A percentile compares a stretch with the other conserved stretches of the same genome.
Evolutionary conservation across 2,329 filamentous ascomycete species (phyloP).

Genomic region (Mycosphaerella sp.): DNA sequence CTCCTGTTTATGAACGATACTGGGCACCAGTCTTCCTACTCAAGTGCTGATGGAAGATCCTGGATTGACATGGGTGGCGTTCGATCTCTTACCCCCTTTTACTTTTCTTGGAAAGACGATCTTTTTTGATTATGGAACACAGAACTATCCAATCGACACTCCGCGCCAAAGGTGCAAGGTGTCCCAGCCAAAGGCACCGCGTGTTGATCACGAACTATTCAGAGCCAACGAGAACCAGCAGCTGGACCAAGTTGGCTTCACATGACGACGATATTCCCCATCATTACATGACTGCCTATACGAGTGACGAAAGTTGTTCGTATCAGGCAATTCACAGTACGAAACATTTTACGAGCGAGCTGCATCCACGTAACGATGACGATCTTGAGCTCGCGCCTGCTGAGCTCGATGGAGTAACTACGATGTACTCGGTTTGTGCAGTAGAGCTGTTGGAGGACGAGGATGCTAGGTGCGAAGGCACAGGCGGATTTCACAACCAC

Average conservation of each 20-base stretch:
- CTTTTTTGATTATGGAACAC: conserved; percentile 8
- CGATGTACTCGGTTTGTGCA: conserved; percentile 13
- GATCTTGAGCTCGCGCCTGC: conserved; percentile 31
- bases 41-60: conserved; percentile 36
- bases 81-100: conserved; percentile 16
- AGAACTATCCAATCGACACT: conserved; percentile 30
- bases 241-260: neutral
- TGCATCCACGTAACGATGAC: conserved; percentile 27
- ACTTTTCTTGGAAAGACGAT: conserved; percentile 16
- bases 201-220: neutral
- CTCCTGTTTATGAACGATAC: conserved; percentile 29
- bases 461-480: conserved; percentile 6
- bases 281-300: neutral
- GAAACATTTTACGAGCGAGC: conserved; percentile 14
- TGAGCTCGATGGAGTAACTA: conserved; percentile 30
- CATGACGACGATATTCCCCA: conserved; percentile 1
- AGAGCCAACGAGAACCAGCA: neutral
- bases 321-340: neutral
- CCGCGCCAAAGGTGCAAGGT: conserved; percentile 6
- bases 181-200: neutral
- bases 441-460: conserved; percentile 9
- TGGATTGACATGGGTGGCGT: conserved; percentile 37
- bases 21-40: conserved; percentile 34
- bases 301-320: conserved; percentile 17
- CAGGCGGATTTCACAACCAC: conserved; percentile 20